Percentiles rank a stretch among this genome's conserved stretches.
phyloP scores from a whole-genome alignment of 1,284 basidiomycete species.

The Tylopilus sp. region DNA sequence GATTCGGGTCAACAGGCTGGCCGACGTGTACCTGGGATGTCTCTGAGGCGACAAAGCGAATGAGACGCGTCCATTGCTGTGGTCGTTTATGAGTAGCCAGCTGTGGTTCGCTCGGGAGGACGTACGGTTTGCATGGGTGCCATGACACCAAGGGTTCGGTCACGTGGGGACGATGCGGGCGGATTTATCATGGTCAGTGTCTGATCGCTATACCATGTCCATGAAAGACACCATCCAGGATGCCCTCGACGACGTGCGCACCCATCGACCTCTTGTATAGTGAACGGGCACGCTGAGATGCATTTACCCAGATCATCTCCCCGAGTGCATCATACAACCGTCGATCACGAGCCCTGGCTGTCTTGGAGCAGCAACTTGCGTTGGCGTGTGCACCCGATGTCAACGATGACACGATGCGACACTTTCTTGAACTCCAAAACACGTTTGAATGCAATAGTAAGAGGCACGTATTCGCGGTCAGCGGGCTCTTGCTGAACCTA shows the following conservation, averaged over 20 bases:
- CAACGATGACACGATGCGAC: slow-evolving; percentile 41
- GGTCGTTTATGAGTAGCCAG: slow-evolving; percentile 4
- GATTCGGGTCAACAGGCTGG: slow-evolving; percentile 61
- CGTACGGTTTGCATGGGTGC: slow-evolving; percentile 57
- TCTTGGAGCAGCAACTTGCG: slow-evolving; percentile 58
- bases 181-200: slow-evolving; percentile 2
- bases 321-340: slow-evolving; percentile 47
- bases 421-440: slow-evolving; percentile 64
- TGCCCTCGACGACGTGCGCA: slow-evolving; percentile 60
- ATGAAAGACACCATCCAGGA: slow-evolving; percentile 52
- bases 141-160: slow-evolving; percentile 43
- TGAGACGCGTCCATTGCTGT: slow-evolving; percentile 74
- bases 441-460: slow-evolving; percentile 73
- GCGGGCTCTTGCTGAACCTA: slow-evolving; percentile 1
- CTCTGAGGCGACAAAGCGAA: slow-evolving; percentile 79
- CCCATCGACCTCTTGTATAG: neutral
- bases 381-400: slow-evolving; percentile 44
- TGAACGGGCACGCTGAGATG: slow-evolving; percentile 10
- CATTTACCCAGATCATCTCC: slow-evolving; percentile 50
- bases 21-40: slow-evolving; percentile 71
- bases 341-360: slow-evolving; percentile 49
- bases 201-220: slow-evolving; percentile 17
- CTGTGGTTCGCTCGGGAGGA: neutral
- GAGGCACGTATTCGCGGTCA: slow-evolving; percentile 23
- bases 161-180: slow-evolving; percentile 25